phyloP scores from a whole-genome alignment of 2,329 filamentous ascomycete species.

The Helotiales sp. region DNA sequence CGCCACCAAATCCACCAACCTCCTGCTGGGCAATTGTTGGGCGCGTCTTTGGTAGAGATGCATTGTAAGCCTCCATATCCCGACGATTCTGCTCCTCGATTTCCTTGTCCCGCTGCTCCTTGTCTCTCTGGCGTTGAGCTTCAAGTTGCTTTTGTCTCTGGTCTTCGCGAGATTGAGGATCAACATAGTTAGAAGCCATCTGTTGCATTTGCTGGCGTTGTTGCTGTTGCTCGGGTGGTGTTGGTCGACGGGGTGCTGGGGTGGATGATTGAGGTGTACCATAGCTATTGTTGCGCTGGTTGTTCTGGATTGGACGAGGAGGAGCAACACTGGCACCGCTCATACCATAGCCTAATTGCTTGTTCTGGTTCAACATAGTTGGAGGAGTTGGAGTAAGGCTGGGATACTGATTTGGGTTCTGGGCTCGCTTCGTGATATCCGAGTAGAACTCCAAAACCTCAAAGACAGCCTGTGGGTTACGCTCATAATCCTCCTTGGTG shows the following conservation, averaged over 20 bases:
- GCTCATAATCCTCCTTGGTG: constrained; percentile 97
- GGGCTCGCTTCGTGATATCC: constrained; percentile 76
- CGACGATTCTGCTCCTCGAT: constrained; percentile 70
- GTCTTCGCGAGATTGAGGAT: constrained; percentile 55
- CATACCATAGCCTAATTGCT: constrained; percentile 64
- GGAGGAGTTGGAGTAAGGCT: constrained; percentile 72
- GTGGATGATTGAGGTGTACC: constrained; percentile 37
- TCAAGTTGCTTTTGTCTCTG: constrained; percentile 67
- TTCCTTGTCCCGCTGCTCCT: constrained; percentile 44
- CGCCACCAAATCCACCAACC: constrained; percentile 67
- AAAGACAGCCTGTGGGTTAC: constrained; percentile 86
- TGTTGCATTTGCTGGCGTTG: constrained; percentile 63
- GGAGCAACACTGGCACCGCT: constrained; percentile 64
- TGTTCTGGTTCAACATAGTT: constrained; percentile 57
- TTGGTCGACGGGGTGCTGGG: constrained; percentile 50
- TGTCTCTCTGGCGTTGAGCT: constrained; percentile 56
- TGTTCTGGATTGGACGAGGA: constrained; percentile 65
- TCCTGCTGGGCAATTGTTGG: constrained; percentile 87
- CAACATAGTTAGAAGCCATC: constrained; percentile 59
- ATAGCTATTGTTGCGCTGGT: constrained; percentile 51
- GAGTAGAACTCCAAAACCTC: constrained; percentile 87
- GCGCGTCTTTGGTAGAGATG: constrained; percentile 82
- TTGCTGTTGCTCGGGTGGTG: constrained; percentile 51
- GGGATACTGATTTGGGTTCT: constrained; percentile 72
- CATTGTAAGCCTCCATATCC: constrained; percentile 88